Base-by-base conservation (phyloP, 768 basidiomycete species). In the Russula sp. region DNA sequence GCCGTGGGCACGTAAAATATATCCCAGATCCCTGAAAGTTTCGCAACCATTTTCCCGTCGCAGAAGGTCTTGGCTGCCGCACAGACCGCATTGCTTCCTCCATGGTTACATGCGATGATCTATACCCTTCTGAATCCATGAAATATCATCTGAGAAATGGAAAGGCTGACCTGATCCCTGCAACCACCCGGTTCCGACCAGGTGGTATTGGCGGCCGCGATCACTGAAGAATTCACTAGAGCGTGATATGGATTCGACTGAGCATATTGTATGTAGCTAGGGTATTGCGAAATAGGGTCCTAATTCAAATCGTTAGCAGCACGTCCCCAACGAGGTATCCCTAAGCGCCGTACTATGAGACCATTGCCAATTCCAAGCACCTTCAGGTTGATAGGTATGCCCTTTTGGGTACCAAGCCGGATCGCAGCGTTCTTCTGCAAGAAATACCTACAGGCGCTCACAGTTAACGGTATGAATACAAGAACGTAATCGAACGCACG, bases 301-400 rank as follows among this genome's bases (percentile, higher is more conserved):
- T 83, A 59, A 32, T 51, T n/a, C 8, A 4, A 10, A 28, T 13
- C 32, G 51, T 22, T 52, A 54, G 61, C 4, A n/a, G 1, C 11
- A 24, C 18, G 11, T 52, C 30, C 1, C 8, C n/a, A 32, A 16
- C 11, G 38, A 5, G 36, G 3, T n/a, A 36, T 52, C 16, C 16
- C 20, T 13, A 22, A 42, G 11, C 9, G 11, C 66, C 78, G 13
- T 72, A 85, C 84, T 9, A 84, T 86, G 26, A 86, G 71, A 14
- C 85, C 85, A 69, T 88, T 79, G n/a, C 86, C 85, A 22, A 88
- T 76, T 18, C 83, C 86, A 20, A 86, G 79, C n/a, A 79, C 76
- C 70, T 84, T 80, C n/a, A 88, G 78, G 67, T 86, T 86, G 54
- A 88, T 77, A 4, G 73, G 75, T 6, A 81, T 62, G 3, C 84